Percentiles rank a stretch among this genome's conserved stretches.
Evolutionary conservation across 1,139 yeast species (phyloP).

Genomic region (Blastobotrys serpentis): DNA sequence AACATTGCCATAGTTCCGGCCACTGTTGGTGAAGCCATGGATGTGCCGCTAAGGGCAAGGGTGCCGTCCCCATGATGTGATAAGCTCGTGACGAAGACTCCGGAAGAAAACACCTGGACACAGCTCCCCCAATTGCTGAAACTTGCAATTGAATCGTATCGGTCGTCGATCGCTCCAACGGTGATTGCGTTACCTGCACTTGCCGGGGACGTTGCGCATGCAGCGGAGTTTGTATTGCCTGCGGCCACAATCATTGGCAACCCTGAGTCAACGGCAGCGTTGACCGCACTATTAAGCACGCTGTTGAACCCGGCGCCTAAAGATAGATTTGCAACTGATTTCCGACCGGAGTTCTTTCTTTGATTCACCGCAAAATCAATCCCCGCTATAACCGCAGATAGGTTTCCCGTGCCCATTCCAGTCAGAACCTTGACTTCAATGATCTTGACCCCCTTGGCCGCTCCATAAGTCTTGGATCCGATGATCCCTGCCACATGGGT

Average conservation of each 20-base stretch:
- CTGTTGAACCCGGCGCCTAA: slow-evolving; percentile 70
- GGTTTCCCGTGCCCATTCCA: slow-evolving; percentile 59
- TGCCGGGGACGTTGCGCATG: slow-evolving; percentile 82
- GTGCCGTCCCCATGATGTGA: slow-evolving; percentile 31
- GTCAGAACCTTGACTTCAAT: slow-evolving; percentile 76
- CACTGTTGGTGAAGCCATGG: slow-evolving; percentile 87
- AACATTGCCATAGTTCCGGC: slow-evolving; percentile 69
- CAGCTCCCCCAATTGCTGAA: slow-evolving; percentile 91
- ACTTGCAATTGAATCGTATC: slow-evolving; percentile 63
- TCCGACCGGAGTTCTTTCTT: slow-evolving; percentile 43
- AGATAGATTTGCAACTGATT: slow-evolving; percentile 75
- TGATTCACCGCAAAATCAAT: slow-evolving; percentile 76
- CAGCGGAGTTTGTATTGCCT: slow-evolving; percentile 76
- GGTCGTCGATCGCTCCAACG: slow-evolving; percentile 87
- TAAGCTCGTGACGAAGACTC: slow-evolving; percentile 53
- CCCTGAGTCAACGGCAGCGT: slow-evolving; percentile 71
- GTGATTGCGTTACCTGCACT: slow-evolving; percentile 70
- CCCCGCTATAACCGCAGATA: slow-evolving; percentile 66
- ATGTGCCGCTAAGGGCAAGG: slow-evolving; percentile 68
- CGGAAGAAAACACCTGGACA: slow-evolving; percentile 83
- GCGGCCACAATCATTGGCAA: slow-evolving; percentile 83
- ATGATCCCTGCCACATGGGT: slow-evolving; percentile 90
- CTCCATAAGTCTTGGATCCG: slow-evolving; percentile 77
- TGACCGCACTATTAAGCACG: slow-evolving; percentile 69
- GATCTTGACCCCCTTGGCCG: slow-evolving; percentile 63